Conservation (phyloP, 768 basidiomycete species). For the Fistulinella prunicolor region DNA sequence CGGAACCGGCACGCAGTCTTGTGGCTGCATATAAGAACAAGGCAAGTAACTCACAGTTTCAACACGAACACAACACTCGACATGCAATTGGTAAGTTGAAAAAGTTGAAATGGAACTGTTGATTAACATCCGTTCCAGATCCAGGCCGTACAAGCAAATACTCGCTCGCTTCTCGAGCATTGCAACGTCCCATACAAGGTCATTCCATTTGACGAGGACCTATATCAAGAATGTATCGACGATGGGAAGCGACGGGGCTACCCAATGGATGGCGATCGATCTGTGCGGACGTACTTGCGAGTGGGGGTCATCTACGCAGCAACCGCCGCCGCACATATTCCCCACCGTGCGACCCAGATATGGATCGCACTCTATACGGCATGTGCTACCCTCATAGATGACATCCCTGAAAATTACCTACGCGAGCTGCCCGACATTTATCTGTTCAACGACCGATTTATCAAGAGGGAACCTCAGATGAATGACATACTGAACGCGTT, state of each 20-base stretch:
- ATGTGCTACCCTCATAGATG: constrained; percentile 38
- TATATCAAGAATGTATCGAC: constrained; percentile 22
- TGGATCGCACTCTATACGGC: constrained; percentile 42
- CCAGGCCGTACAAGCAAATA: not conserved
- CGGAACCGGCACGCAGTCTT: too few species aligned
- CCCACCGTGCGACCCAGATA: constrained; percentile 11
- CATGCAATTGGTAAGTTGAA: not conserved
- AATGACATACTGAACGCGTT: constrained; percentile 34
- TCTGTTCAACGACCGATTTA: constrained; percentile 35
- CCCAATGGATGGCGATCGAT: constrained; percentile 18
- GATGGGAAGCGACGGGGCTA: constrained; percentile 27
- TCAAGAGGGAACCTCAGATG: constrained; percentile 26
- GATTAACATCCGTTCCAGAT: not conserved
- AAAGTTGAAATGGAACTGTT: not conserved
- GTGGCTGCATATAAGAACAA: not conserved
- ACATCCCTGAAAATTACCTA: constrained; percentile 26
- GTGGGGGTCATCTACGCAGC: constrained; percentile 29
- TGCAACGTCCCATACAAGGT: constrained; percentile 14
- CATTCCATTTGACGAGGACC: constrained; percentile 10
- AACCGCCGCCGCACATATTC: constrained; percentile 31
- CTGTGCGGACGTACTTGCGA: constrained; percentile 31
- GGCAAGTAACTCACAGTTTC: not conserved
- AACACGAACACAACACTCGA: not conserved
- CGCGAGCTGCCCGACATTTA: constrained; percentile 23
- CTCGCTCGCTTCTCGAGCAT: constrained; percentile 1